phyloP scores from a whole-genome alignment of 352 stramenopile genomes.

The Pythium angustatum region DNA sequence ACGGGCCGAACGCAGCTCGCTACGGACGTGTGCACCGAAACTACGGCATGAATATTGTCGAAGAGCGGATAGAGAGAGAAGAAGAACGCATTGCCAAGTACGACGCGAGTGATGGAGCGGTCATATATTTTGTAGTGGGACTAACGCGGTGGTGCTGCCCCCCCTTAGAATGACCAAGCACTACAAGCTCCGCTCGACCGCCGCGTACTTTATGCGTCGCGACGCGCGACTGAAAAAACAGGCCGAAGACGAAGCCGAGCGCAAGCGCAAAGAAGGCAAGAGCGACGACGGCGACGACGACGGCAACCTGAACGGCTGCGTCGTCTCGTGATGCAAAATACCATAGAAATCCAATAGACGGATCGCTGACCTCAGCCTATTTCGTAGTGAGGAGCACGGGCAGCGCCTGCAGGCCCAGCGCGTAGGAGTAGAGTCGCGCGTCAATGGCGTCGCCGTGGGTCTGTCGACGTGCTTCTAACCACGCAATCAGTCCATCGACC shows the following conservation, averaged over 20 bases:
- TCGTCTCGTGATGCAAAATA: slow-evolving; percentile 42
- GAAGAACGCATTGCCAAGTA: slow-evolving; percentile 64
- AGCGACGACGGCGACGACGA: slow-evolving; percentile 20
- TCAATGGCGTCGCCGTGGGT: slow-evolving; percentile 51
- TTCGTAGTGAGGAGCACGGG: slow-evolving; percentile 7
- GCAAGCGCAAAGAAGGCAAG: slow-evolving; percentile 31
- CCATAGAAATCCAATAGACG: no score
- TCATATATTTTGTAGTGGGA: no score
- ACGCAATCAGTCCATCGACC: slow-evolving; percentile 63
- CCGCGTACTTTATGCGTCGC: slow-evolving; percentile 75
- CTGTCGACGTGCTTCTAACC: slow-evolving; percentile 44
- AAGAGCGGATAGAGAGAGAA: slow-evolving; percentile 68
- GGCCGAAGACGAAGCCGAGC: slow-evolving; percentile 42
- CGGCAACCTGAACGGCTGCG: slow-evolving; percentile 30
- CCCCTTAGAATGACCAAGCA: slow-evolving; percentile 60
- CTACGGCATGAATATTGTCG: slow-evolving; percentile 76
- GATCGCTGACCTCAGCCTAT: neutral
- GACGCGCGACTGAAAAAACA: slow-evolving; percentile 64
- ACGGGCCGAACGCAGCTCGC: slow-evolving; percentile 52
- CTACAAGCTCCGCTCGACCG: slow-evolving; percentile 65
- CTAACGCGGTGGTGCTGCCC: no score
- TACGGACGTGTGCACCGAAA: slow-evolving; percentile 47
- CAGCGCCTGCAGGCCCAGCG: slow-evolving; percentile 47
- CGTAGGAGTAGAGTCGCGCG: slow-evolving; percentile 60
- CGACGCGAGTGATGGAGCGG: neutral